phyloP scores from a whole-genome alignment of 495 filamentous ascomycete genomes.

The Durotheca rogersii region DNA sequence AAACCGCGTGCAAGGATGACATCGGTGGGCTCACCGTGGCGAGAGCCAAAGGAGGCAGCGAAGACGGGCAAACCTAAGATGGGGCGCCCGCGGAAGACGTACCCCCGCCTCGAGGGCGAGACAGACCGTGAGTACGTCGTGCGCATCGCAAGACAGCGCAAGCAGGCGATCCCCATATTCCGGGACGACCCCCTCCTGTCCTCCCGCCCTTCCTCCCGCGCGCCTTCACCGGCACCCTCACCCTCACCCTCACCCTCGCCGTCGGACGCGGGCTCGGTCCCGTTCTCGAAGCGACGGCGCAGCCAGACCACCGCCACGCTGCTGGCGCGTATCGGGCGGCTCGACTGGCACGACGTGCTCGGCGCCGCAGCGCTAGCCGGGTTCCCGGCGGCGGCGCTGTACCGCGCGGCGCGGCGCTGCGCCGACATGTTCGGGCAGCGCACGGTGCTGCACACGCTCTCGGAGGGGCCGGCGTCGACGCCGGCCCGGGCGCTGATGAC shows the following conservation, averaged over 20 bases:
- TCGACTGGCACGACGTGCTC: constrained; percentile 83
- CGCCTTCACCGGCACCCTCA: too few species aligned
- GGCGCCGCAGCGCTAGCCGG: constrained; percentile 71
- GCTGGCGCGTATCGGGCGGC: too few species aligned
- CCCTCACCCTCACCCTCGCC: too few species aligned
- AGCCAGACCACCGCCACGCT: too few species aligned
- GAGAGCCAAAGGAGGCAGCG: background rate
- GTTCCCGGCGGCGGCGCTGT: constrained; percentile 60
- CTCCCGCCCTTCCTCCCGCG: constrained; percentile 7
- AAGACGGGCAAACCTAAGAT: constrained; percentile 9
- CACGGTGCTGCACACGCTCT: constrained; percentile 59
- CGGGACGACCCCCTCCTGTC: too few species aligned
- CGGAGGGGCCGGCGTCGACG: constrained; percentile 47
- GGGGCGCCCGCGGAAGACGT: constrained; percentile 42
- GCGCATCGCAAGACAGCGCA: constrained; percentile 41
- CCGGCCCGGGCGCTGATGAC: background rate
- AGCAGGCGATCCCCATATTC: constrained; percentile 25
- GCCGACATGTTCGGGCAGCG: constrained; percentile 66
- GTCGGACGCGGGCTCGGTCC: too few species aligned
- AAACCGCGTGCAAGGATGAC: too few species aligned
- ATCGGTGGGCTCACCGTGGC: too few species aligned
- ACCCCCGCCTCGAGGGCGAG: constrained; percentile 44
- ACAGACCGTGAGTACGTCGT: constrained; percentile 43
- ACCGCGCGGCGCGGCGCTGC: constrained; percentile 67
- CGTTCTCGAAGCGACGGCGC: too few species aligned